Evolutionary conservation across 2,329 filamentous ascomycete species (phyloP).

Genomic region (Xylaria sp.): DNA sequence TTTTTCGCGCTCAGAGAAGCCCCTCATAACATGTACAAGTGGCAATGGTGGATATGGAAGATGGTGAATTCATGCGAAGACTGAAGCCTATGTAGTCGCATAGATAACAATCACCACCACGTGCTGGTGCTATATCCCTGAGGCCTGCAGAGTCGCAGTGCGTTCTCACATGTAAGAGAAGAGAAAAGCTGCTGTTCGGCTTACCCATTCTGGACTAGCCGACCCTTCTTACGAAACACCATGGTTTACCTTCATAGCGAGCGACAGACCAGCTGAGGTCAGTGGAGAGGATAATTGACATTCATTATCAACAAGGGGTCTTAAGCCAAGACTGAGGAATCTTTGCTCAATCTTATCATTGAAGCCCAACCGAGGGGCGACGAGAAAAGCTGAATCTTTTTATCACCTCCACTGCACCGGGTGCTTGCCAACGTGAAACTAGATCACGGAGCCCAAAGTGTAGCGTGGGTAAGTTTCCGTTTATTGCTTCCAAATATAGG

Average conservation of each 20-base stretch:
- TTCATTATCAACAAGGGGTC: conserved; percentile 12
- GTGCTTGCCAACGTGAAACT: not conserved
- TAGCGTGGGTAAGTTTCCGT: conserved; percentile 7
- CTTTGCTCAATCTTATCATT: conserved; percentile 28
- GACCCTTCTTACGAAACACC: conserved; percentile 14
- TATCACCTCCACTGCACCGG: not conserved
- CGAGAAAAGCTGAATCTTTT: conserved; percentile 3
- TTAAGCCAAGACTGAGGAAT: conserved; percentile 6
- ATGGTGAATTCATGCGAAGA: not conserved
- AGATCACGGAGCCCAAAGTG: not conserved
- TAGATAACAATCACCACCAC: not conserved
- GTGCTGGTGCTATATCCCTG: not conserved
- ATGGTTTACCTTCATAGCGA: conserved; percentile 16
- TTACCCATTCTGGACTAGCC: conserved; percentile 32
- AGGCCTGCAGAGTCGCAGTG: not conserved
- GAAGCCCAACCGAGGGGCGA: conserved; percentile 30
- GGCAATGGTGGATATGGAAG: not conserved
- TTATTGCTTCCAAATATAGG: conserved; percentile 28
- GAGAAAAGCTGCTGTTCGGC: conserved; percentile 16
- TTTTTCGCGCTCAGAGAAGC: not conserved
- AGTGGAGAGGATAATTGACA: conserved; percentile 14
- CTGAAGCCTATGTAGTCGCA: not conserved
- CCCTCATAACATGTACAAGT: not conserved
- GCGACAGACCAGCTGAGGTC: not conserved
- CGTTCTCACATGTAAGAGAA: conserved; percentile 3